Conservation (phyloP, 164 flowering plant species). For the Kalanchoe fedtschenkoi region DNA sequence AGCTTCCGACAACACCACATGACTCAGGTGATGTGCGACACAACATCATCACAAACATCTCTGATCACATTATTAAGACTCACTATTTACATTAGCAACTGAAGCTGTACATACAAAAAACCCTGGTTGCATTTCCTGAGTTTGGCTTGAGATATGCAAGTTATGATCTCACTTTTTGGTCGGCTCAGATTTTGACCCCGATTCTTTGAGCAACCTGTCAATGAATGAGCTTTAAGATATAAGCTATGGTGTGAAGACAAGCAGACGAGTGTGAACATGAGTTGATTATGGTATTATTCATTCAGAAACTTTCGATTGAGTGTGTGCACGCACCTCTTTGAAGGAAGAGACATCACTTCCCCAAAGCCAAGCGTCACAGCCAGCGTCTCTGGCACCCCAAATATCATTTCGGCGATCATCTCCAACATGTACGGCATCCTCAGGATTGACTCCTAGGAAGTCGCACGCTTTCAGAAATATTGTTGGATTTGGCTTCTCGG, state of each 20-base stretch:
- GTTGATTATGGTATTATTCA: neutral
- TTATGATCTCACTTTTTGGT: neutral
- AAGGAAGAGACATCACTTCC: constrained; percentile 93
- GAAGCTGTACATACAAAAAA: constrained; percentile 1
- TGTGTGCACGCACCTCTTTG: constrained; percentile 75
- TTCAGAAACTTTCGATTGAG: neutral
- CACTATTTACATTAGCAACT: neutral
- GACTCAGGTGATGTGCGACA: neutral
- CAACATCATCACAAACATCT: neutral
- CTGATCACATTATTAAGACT: neutral
- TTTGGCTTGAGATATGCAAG: neutral
- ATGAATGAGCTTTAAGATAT: neutral
- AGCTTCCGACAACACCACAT: neutral
- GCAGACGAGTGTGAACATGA: neutral
- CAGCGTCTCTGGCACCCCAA: constrained; percentile 99
- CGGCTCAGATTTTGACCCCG: constrained; percentile 58
- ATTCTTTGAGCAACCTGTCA: constrained; percentile 85
- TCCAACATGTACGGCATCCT: constrained; percentile 94
- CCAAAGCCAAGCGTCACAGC: constrained; percentile 99
- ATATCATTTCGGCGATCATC: constrained; percentile 96
- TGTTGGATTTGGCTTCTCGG: constrained; percentile 96
- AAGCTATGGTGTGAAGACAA: neutral
- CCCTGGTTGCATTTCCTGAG: neutral
- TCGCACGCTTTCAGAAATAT: constrained; percentile 96
- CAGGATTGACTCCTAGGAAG: constrained; percentile 76